Conservation (phyloP, 2,329 filamentous ascomycete genomes). For the Fusarium tanahbumbuense region DNA sequence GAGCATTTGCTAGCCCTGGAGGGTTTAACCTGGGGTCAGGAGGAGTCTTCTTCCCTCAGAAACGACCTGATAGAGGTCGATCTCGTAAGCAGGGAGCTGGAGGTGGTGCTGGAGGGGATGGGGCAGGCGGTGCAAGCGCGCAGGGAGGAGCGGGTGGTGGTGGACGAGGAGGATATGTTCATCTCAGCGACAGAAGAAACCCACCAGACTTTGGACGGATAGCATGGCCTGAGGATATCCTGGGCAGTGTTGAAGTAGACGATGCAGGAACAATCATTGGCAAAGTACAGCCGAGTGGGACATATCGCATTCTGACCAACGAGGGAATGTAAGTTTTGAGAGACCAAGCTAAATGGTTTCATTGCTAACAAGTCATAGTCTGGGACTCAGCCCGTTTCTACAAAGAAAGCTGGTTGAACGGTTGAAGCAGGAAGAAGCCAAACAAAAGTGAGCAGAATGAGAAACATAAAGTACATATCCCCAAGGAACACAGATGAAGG, state of each 20-base stretch:
- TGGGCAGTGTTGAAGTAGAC: conserved; percentile 75
- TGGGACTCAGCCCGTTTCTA: conserved; percentile 58
- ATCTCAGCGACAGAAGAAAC: conserved; percentile 72
- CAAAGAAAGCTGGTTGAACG: conserved; percentile 65
- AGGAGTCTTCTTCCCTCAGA: conserved; percentile 62
- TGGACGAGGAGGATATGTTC: conserved; percentile 71
- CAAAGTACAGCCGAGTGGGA: conserved; percentile 69
- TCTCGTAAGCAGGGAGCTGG: conserved; percentile 53
- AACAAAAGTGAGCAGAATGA: conserved; percentile 45
- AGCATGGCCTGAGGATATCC: conserved; percentile 76
- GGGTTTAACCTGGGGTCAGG: conserved; percentile 64
- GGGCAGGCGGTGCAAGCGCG: conserved; percentile 66
- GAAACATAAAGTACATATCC: background rate
- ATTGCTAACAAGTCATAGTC: conserved; percentile 43
- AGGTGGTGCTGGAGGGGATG: conserved; percentile 57
- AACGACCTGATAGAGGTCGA: conserved; percentile 50
- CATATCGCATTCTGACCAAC: conserved; percentile 72
- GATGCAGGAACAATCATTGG: conserved; percentile 67
- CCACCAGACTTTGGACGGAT: conserved; percentile 75
- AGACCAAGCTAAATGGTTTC: background rate
- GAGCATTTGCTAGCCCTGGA: conserved; percentile 69
- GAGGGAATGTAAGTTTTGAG: conserved; percentile 72
- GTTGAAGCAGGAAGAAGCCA: conserved; percentile 63
- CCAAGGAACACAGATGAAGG: background rate
- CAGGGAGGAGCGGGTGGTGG: conserved; percentile 72